A percentile compares a stretch with the other conserved stretches of the same genome.
These are phyloP conservation scores for Lasiosphaeriaceae sp. DNA, from an alignment of 495 filamentous ascomycete genomes.

Conservation along the genomic window DNA sequence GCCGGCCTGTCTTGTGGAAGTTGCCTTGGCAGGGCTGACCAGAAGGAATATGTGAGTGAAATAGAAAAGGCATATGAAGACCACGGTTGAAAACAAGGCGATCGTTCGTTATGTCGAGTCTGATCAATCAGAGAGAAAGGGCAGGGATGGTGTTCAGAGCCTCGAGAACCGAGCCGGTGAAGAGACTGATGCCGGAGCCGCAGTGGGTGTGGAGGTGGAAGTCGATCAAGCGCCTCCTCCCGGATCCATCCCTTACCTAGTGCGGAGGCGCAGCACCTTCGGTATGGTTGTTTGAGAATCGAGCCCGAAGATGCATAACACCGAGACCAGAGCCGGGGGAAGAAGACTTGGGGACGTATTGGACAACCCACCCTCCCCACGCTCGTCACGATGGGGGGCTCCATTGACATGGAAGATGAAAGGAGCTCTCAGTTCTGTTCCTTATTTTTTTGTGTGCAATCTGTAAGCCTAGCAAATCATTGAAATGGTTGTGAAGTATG, in stretches of 20 bases:
- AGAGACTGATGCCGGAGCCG: neutral
- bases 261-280: neutral
- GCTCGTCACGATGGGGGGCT: too few relatives aligned
- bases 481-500: too few relatives aligned
- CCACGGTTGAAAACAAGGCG: neutral
- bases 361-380: too few relatives aligned
- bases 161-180: neutral
- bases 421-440: too few relatives aligned
- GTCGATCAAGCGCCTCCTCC: neutral
- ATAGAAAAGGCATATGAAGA: neutral
- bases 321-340: neutral
- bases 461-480: too few relatives aligned
- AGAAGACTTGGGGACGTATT: neutral
- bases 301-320: neutral
- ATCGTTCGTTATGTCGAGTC: neutral
- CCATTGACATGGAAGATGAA: too few relatives aligned
- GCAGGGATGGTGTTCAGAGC: neutral
- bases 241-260: neutral
- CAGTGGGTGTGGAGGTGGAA: neutral
- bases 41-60: neutral
- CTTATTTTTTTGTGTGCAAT: too few relatives aligned
- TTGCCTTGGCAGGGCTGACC: conserved; percentile 5
- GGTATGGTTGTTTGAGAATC: neutral
- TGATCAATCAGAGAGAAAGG: neutral
- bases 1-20: neutral